Conservation (phyloP, 306 rosid species). For the Fragaria ananassa region DNA sequence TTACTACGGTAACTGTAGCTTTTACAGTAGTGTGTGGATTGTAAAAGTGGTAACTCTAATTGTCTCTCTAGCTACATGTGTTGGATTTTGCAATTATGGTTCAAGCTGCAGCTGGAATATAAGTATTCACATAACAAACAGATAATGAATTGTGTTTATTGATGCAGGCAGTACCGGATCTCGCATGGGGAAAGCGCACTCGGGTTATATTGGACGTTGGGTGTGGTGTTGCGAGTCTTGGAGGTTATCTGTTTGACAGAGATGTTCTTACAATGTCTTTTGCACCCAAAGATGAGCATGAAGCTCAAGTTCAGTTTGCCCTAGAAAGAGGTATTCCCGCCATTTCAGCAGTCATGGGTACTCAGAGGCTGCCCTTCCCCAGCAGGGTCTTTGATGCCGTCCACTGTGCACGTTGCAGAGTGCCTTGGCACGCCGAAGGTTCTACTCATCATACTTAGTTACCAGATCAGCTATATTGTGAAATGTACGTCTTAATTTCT, state of each 20-base stretch:
- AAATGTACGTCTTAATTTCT: neutral
- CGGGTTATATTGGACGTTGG: conserved; percentile 87
- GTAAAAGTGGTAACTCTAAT: neutral
- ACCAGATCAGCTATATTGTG: neutral
- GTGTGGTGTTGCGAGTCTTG: conserved; percentile 93
- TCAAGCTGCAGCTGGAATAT: neutral
- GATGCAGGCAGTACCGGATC: conserved; percentile 58
- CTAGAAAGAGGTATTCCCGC: conserved; percentile 95
- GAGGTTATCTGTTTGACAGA: conserved; percentile 81
- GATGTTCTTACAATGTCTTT: conserved; percentile 84
- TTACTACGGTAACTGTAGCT: neutral
- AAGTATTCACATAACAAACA: neutral
- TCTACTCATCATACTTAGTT: neutral
- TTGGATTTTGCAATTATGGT: too few relatives aligned
- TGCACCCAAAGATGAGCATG: conserved; percentile 97
- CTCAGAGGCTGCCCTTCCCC: conserved; percentile 84
- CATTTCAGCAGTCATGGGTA: conserved; percentile 93
- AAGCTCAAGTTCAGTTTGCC: conserved; percentile 92
- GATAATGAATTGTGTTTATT: neutral
- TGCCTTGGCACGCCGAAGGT: conserved; percentile 93
- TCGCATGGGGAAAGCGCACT: conserved; percentile 74
- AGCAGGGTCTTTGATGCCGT: conserved; percentile 64
- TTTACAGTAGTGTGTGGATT: neutral
- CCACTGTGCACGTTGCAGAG: conserved; percentile 90
- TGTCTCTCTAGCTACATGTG: too few relatives aligned